Conservation (phyloP, 1,139 yeast species). For the Candida sp. region DNA sequence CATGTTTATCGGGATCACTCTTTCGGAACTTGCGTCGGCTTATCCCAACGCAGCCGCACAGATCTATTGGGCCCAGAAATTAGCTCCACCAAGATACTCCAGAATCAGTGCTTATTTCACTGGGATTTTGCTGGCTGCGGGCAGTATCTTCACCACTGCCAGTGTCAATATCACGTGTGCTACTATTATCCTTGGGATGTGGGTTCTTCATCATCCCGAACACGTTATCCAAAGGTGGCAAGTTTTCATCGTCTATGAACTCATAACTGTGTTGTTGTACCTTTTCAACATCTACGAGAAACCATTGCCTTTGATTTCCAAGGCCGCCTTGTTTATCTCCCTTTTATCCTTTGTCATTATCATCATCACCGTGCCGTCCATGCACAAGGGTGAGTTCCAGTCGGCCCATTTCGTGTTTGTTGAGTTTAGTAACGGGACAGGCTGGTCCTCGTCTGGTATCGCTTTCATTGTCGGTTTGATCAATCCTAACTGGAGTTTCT, state of each 20-base stretch:
- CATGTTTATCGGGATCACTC: slow-evolving; percentile 38
- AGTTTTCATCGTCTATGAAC: slow-evolving; percentile 55
- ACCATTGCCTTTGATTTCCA: slow-evolving; percentile 56
- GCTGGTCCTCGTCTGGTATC: slow-evolving; percentile 62
- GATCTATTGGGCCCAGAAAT: slow-evolving; percentile 60
- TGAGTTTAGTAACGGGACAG: slow-evolving; percentile 64
- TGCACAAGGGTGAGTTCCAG: slow-evolving; percentile 55
- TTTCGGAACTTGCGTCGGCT: slow-evolving; percentile 54
- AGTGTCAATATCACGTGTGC: slow-evolving; percentile 61
- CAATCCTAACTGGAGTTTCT: slow-evolving; percentile 72
- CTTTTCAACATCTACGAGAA: slow-evolving; percentile 62
- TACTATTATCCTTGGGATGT: slow-evolving; percentile 55
- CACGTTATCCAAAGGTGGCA: slow-evolving; percentile 58
- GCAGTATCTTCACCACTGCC: slow-evolving; percentile 60
- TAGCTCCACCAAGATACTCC: slow-evolving; percentile 54
- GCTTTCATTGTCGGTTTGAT: slow-evolving; percentile 70
- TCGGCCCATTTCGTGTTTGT: slow-evolving; percentile 63
- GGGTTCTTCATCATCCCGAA: slow-evolving; percentile 47
- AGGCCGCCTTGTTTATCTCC: slow-evolving; percentile 58
- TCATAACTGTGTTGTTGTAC: slow-evolving; percentile 41
- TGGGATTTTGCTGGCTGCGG: slow-evolving; percentile 61
- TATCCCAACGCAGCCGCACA: slow-evolving; percentile 73
- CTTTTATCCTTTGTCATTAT: slow-evolving; percentile 56
- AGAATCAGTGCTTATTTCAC: slow-evolving; percentile 52
- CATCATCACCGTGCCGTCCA: slow-evolving; percentile 59